Percentiles rank a stretch among this genome's conserved stretches.
phyloP scores from a whole-genome alignment of 164 flowering plant genomes.

The Protea cynaroides region DNA sequence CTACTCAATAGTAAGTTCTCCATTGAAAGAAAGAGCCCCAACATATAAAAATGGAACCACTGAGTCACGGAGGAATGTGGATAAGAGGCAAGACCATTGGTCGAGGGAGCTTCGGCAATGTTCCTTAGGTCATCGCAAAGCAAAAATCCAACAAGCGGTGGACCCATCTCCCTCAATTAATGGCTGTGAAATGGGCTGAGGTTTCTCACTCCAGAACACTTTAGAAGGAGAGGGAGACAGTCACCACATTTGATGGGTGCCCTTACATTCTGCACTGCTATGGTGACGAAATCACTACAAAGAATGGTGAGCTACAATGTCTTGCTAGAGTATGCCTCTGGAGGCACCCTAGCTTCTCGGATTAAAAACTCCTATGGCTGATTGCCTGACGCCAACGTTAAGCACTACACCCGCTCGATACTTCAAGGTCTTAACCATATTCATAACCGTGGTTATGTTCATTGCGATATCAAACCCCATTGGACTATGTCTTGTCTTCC shows the following conservation, averaged over 20 bases:
- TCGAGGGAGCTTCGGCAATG: background rate
- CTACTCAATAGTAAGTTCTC: no score
- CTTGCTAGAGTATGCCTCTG: background rate
- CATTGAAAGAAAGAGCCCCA: no score
- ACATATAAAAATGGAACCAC: no score
- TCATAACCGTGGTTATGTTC: background rate
- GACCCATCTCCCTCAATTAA: background rate
- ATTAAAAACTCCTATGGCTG: background rate
- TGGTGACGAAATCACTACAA: background rate
- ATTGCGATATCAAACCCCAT: background rate
- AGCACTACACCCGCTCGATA: background rate
- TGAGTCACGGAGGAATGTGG: background rate
- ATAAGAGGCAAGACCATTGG: background rate
- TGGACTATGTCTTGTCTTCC: background rate
- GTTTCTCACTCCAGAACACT: background rate
- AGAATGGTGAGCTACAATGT: constrained; percentile 1
- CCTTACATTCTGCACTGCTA: background rate
- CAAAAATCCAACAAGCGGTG: background rate
- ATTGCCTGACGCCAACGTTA: background rate
- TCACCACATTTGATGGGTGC: background rate
- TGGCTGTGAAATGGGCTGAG: background rate
- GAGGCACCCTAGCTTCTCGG: background rate
- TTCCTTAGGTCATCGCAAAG: background rate
- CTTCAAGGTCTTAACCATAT: background rate
- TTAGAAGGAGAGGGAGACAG: background rate